These are phyloP conservation scores for Corymbia citriodora DNA, from an alignment of 441 rosid genomes.

Conservation along the genomic window DNA sequence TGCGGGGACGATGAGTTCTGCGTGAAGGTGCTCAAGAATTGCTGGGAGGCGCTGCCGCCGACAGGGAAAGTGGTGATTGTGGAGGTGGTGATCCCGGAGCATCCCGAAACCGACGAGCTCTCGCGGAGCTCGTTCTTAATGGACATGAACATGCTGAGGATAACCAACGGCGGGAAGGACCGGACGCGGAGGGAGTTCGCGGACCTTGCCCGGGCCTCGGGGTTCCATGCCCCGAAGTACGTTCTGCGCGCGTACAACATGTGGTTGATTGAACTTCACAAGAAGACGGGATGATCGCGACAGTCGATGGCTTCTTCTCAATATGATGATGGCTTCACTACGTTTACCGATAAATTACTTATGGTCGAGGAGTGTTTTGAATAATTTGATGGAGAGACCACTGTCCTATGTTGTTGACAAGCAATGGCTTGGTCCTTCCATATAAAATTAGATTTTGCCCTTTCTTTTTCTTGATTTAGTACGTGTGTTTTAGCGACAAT, in stretches of 20 bases:
- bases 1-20: neutral
- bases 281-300: neutral
- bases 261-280: neutral
- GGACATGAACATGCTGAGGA: neutral
- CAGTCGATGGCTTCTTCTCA: neutral
- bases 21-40: conserved; percentile 1
- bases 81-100: neutral
- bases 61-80: neutral
- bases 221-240: neutral
- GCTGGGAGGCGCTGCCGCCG: neutral
- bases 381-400: neutral
- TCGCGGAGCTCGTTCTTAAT: neutral
- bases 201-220: neutral
- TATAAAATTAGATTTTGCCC: neutral
- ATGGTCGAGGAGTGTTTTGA: neutral
- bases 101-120: neutral
- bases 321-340: neutral
- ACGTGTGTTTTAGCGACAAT: too few relatives aligned
- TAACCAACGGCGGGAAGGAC: neutral
- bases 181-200: neutral
- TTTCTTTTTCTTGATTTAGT: too few relatives aligned
- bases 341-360: neutral
- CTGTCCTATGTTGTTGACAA: neutral
- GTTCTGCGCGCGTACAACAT: neutral
- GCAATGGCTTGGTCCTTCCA: neutral